Evolutionary conservation across 2,329 filamentous ascomycete genomes (phyloP).

Genomic region (Colletotrichum sublineola): DNA sequence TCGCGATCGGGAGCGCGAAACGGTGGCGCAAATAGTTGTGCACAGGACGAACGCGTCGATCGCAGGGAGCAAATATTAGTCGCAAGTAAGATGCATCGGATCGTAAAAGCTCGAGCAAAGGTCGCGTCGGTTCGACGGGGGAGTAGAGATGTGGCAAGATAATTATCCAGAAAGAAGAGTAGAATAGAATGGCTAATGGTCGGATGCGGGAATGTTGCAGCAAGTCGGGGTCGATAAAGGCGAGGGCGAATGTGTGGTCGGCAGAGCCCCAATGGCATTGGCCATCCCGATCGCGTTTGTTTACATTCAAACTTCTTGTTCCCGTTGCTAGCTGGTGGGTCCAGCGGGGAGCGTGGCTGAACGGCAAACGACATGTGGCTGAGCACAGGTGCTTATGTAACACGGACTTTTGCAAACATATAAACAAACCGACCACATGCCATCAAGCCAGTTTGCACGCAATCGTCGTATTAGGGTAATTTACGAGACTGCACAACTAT

Average conservation of each 20-base stretch:
- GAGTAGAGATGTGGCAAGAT: constrained; percentile 26
- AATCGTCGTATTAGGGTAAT: neutral
- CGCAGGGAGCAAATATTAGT: constrained; percentile 36
- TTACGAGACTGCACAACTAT: no score
- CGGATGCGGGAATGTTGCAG: constrained; percentile 5
- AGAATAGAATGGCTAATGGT: constrained; percentile 11
- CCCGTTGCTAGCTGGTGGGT: constrained; percentile 42
- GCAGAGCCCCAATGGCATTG: constrained; percentile 30
- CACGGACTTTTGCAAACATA: no score
- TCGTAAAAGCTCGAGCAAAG: neutral
- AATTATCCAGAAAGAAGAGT: constrained; percentile 15
- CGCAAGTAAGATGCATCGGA: constrained; percentile 38
- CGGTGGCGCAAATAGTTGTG: constrained; percentile 6
- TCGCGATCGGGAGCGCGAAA: constrained; percentile 27
- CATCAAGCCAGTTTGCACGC: neutral
- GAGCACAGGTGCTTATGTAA: neutral
- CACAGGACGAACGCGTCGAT: constrained; percentile 33
- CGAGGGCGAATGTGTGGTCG: constrained; percentile 21
- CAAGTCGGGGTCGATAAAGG: constrained; percentile 21
- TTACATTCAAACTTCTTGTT: constrained; percentile 41
- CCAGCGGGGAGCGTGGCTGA: constrained; percentile 37
- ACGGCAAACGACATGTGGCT: neutral
- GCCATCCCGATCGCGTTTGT: constrained; percentile 42
- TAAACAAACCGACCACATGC: neutral
- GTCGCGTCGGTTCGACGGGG: constrained; percentile 5